These are phyloP conservation scores for Luzula sylvatica DNA, from an alignment of 176 grass and related monocot species.

Conservation along the genomic window DNA sequence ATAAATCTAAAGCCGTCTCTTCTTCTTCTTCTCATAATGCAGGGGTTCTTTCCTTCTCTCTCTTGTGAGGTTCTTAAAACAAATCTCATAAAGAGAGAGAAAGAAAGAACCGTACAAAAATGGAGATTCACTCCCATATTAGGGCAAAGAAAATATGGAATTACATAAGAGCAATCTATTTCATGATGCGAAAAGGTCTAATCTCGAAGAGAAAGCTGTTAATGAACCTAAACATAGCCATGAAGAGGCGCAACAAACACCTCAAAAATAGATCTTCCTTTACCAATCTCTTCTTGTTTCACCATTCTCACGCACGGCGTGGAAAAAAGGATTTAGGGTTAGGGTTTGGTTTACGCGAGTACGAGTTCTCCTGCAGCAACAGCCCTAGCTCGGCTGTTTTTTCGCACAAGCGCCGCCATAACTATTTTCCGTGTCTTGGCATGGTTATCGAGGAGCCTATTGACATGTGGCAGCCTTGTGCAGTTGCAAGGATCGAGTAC, in stretches of 20 bases:
- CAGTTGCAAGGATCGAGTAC: conserved; percentile 42
- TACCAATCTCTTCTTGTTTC: conserved; percentile 38
- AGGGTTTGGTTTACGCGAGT: conserved; percentile 32
- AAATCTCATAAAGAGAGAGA: conserved; percentile 29
- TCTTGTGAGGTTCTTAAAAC: conserved; percentile 30
- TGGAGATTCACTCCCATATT: conserved; percentile 36
- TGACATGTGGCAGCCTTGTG: neutral
- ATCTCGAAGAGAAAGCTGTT: conserved; percentile 60
- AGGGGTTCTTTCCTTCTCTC: conserved; percentile 16
- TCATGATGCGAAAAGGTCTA: conserved; percentile 73
- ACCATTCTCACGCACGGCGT: neutral
- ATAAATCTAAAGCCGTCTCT: conserved; percentile 3
- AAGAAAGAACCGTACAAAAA: conserved; percentile 12
- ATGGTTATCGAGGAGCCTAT: conserved; percentile 12
- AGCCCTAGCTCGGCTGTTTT: conserved; percentile 25
- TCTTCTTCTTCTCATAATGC: neutral
- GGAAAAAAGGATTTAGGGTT: neutral
- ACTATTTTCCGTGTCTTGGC: conserved; percentile 67
- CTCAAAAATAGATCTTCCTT: conserved; percentile 38
- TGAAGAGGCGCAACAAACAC: conserved; percentile 64
- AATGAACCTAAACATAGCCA: conserved; percentile 46
- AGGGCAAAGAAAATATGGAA: conserved; percentile 53
- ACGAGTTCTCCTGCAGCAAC: conserved; percentile 94
- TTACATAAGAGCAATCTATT: conserved; percentile 64
- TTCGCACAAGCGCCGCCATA: conserved; percentile 50